Conservation (phyloP, 163 green algal species). For the Chlamydomonas reinhardtii region DNA sequence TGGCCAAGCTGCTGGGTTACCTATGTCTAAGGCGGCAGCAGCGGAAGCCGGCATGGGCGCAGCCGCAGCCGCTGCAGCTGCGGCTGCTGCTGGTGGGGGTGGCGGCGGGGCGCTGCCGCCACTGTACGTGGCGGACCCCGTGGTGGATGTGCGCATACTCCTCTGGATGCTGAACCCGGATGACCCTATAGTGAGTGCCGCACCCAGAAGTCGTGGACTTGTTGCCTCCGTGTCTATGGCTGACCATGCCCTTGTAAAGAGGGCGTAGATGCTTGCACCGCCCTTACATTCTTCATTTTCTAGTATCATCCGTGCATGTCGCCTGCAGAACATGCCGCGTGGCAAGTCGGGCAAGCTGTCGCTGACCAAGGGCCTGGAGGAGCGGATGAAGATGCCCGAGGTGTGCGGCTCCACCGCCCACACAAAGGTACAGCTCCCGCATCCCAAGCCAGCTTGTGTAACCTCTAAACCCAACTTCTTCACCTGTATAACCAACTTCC, state of each 20-base stretch:
- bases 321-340: background rate
- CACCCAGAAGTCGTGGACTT: too few relatives aligned
- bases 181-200: conserved; percentile 20
- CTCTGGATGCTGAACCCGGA: conserved; percentile 76
- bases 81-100: background rate
- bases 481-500: too few relatives aligned
- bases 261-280: too few relatives aligned
- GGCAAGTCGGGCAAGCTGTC: conserved; percentile 42
- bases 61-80: background rate
- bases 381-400: conserved; percentile 44
- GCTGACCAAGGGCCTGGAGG: conserved; percentile 42
- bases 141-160: conserved; percentile 84
- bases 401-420: conserved; percentile 28
- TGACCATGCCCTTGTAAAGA: too few relatives aligned
- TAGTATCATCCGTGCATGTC: too few relatives aligned
- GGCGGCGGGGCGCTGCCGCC: background rate
- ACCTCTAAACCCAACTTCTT: too few relatives aligned
- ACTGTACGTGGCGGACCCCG: conserved; percentile 56
- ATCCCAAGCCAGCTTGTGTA: too few relatives aligned
- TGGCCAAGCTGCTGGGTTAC: too few relatives aligned
- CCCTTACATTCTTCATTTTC: too few relatives aligned
- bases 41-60: background rate
- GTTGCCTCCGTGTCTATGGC: too few relatives aligned
- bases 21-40: background rate
- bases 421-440: conserved; percentile 5